Base-by-base conservation (phyloP, 2,329 filamentous ascomycete species). In the Cadophora malorum region DNA sequence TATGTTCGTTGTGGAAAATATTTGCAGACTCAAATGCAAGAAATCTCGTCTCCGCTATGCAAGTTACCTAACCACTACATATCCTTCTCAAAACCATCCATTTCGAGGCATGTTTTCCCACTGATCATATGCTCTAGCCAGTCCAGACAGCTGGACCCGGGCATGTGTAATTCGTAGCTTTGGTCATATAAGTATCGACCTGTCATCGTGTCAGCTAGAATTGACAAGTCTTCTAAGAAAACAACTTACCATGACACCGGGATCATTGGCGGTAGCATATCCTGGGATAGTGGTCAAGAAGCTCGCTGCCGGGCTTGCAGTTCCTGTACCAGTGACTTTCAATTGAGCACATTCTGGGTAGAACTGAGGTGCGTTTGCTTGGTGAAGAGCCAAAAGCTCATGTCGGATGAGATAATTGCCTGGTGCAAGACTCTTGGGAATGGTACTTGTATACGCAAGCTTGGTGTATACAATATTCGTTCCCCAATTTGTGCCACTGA, bases 311-410 rank as follows among this genome's bases (percentile, higher is more conserved):
- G 85, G 84, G 8, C 74, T 73, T 3, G 78, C 81, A 12, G 77
- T 80, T 10, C 85, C 85, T 35, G 79, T 80, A 23, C 84, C 85
- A 3, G 82, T 81, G 14, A 87, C 81, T 21, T 77, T 80, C 55
- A 87, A 74, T 75, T 87, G 85, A 0, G 84, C 85, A 71, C 86
- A 87, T 76, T 87, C 85, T 14, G 84, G 81, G 73, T 87, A 87
- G 76, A 86, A 85, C 74, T 85, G 84, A 67, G 79, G 82, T 28
- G 78, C 79, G 70, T 85, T 83, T 23, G 80, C 79, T 75, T 86
- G 84, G 76, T 87, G 84, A 3, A 87, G 80, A 56, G 85, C 85
- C 49, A 87, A 79, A 66, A 87, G 78, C 79, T 88, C 85, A 75
- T 87, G 85, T 65, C 85, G 81, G 76, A 87, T 82, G 67, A 87